Evolutionary conservation across 2,329 filamentous ascomycete genomes (phyloP).

Genomic region (Ilyonectria mors-panacis): DNA sequence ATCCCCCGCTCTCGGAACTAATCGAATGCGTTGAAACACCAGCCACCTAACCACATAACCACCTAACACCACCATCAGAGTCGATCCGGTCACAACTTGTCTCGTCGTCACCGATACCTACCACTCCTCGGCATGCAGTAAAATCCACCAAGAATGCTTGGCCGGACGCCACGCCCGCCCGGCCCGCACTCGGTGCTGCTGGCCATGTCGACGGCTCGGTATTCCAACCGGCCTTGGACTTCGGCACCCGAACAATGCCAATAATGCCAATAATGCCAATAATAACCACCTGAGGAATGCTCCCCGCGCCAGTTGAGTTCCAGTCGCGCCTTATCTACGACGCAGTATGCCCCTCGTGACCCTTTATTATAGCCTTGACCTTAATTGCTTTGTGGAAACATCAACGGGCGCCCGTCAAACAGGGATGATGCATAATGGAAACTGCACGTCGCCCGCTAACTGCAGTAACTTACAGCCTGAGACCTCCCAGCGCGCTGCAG

Average conservation of each 20-base stretch:
- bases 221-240: not conserved
- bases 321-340: not conserved
- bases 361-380: not conserved
- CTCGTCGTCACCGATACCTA: not conserved
- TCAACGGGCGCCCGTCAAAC: not conserved
- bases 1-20: conserved; percentile 1
- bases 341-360: not conserved
- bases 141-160: conserved; percentile 13
- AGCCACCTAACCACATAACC: not conserved
- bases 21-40: not conserved
- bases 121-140: conserved; percentile 8
- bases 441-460: not conserved
- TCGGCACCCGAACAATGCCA: not conserved
- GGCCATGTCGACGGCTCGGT: not conserved
- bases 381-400: not conserved
- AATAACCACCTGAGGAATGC: not conserved
- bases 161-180: not conserved
- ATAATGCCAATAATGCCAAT: not conserved
- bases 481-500: not conserved
- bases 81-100: conserved; percentile 4
- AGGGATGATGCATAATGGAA: not conserved
- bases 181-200: not conserved
- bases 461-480: not conserved
- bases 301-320: not conserved
- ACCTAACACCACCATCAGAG: not conserved